Base-by-base conservation (phyloP, 1,139 yeast species). In the Kodamaea fungicola region DNA sequence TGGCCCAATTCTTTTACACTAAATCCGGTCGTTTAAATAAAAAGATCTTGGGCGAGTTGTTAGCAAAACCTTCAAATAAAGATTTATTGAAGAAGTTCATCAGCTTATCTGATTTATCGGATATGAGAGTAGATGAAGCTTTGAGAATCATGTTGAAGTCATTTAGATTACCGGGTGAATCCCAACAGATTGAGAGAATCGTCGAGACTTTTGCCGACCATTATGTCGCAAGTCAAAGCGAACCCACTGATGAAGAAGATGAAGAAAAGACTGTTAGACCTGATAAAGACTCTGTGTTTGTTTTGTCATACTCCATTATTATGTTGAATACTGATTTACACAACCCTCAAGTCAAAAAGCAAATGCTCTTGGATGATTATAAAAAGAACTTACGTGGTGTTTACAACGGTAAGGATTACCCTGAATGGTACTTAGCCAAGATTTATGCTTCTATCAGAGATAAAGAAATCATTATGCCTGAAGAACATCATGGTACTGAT, bases 391-490 rank as follows among this genome's bases (percentile, higher is more conserved):
- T 94, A 42, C 74, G 88, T 44, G 96, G 96, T 6, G 83, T 87
- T 22, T 80, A 81, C 54, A 83, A 83, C 49, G 78, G 80, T 6
- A 74, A 76, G 31, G 92, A 90, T 59, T 90, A 86, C 62, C 95
- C 95, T 1, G 77, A 74, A 32, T 85, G 94, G 92, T 89, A 87
- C 51, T 67, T 92, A 46, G 79, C 83, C 40, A 85, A 78, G 47
- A 88, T 92, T 28, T 94, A 85, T 57, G 67, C 74, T 28, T 84
- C 95, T 1, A 90, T 94, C 41, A 76, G 78, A 46, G 88, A 83
- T 39, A 77, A 86, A 37, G 99, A 94, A 60, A 92, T 92, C 45
- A 88, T 94, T 38, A 87, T 94, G 90, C 97, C 98, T 0, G 98
- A 92, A 51, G 99, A 94, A 55, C 97, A 90, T 52, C 89, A 83